Evolutionary conservation across 345 rosid genomes (phyloP).

Genomic region (Durio zibethinus): DNA sequence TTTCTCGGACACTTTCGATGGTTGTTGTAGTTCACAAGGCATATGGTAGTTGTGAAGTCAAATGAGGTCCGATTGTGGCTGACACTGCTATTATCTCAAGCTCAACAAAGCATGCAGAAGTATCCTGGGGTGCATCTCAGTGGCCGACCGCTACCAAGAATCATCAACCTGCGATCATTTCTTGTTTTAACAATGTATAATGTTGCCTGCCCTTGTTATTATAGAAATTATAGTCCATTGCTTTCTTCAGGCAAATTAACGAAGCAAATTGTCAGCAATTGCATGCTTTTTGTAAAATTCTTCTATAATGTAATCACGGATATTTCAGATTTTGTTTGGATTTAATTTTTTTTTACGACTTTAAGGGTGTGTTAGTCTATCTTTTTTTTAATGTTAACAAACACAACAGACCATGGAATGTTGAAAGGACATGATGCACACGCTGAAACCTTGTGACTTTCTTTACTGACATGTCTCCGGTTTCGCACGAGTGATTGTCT

Average conservation of each 20-base stretch:
- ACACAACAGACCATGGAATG: neutral
- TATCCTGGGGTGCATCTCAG: neutral
- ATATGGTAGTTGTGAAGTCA: neutral
- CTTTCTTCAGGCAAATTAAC: neutral
- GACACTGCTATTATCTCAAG: neutral
- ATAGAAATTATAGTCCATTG: neutral
- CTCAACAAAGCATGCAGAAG: too few relatives aligned
- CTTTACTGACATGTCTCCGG: neutral
- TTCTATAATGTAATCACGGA: too few relatives aligned
- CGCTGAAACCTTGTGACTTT: neutral
- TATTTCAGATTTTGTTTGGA: too few relatives aligned
- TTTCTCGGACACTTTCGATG: neutral
- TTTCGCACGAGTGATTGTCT: constrained; percentile 13
- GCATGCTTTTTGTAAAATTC: neutral
- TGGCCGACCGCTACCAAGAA: neutral
- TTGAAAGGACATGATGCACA: constrained; percentile 1
- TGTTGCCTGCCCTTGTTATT: neutral
- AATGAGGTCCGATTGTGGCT: neutral
- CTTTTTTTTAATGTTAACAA: neutral
- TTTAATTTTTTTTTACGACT: too few relatives aligned
- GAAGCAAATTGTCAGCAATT: neutral
- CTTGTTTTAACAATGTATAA: neutral
- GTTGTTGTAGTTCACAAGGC: neutral
- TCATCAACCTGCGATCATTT: neutral
- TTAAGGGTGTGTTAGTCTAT: neutral